Conservation (phyloP, 139 green algal species). For the Tetraselmis striata region DNA sequence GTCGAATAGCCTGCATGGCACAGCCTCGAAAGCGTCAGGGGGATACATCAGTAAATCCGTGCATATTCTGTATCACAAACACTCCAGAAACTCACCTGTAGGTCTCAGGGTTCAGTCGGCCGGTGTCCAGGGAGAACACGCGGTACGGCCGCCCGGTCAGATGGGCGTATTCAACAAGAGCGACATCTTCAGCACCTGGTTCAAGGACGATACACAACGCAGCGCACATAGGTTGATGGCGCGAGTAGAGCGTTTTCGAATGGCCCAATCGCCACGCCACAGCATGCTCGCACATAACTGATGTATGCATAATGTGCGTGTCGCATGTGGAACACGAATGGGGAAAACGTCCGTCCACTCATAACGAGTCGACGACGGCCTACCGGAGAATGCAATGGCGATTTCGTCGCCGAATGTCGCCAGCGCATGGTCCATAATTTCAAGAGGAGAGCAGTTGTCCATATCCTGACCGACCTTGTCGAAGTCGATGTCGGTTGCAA, state of each 20-base stretch:
- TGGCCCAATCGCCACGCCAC: too few relatives aligned
- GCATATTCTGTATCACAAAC: too few relatives aligned
- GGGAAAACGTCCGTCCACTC: too few relatives aligned
- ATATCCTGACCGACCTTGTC: constrained; percentile 46
- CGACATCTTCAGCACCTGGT: constrained; percentile 89
- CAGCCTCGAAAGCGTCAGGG: too few relatives aligned
- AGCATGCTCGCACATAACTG: not conserved
- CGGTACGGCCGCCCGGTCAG: constrained; percentile 88
- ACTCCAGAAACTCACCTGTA: too few relatives aligned
- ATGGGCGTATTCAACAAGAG: constrained; percentile 94
- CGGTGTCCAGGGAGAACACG: constrained; percentile 97
- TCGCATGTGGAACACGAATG: too few relatives aligned
- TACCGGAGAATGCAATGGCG: constrained; percentile 87
- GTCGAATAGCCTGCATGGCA: constrained; percentile 76
- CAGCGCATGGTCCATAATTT: constrained; percentile 94
- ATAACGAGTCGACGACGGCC: too few relatives aligned
- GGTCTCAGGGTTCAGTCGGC: constrained; percentile 94
- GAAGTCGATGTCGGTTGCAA: constrained; percentile 41
- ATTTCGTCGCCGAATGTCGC: constrained; percentile 79
- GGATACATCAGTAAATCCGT: too few relatives aligned
- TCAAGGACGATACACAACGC: too few relatives aligned
- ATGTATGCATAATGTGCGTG: not conserved
- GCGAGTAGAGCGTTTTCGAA: too few relatives aligned
- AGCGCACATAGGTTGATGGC: not conserved
- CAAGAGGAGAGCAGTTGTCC: constrained; percentile 74